Percentiles rank a stretch among this genome's conserved stretches.
Conservation (phyloP, 495 filamentous ascomycete species). For the Aspergillus sclerotiicarbonarius region DNA sequence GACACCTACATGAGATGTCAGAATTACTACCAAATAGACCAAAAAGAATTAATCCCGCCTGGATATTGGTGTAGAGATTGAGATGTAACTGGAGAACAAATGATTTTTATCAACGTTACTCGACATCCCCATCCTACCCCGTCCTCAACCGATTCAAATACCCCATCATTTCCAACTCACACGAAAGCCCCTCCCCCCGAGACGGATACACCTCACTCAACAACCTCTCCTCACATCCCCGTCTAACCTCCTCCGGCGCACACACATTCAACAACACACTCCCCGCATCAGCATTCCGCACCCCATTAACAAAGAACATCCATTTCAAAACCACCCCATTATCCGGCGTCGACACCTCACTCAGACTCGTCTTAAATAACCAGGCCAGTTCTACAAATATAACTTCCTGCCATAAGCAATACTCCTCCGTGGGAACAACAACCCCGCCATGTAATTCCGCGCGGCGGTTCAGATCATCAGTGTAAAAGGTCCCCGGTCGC, state of each 20-base stretch:
- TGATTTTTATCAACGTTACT: no score
- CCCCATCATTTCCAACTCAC: background rate
- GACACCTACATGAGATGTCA: no score
- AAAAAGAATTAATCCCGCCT: no score
- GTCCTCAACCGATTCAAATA: no score
- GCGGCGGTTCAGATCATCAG: background rate
- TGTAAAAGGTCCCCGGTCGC: background rate
- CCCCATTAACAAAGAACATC: background rate
- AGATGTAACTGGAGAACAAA: no score
- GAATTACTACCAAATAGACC: no score
- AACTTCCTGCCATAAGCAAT: background rate
- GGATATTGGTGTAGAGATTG: no score
- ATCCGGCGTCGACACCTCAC: background rate
- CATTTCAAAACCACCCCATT: background rate
- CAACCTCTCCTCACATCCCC: background rate
- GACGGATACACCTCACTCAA: background rate
- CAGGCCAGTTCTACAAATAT: background rate
- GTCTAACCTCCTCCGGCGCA: background rate
- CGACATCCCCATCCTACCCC: no score
- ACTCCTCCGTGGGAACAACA: background rate
- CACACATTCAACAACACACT: background rate
- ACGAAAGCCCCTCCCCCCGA: background rate
- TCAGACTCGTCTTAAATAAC: background rate
- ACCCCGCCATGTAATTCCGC: background rate
- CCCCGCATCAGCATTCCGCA: background rate